Percentiles rank a stretch among this genome's conserved stretches.
Conservation (phyloP, 2,329 filamentous ascomycete species). For the Trichophaea hybrida region DNA sequence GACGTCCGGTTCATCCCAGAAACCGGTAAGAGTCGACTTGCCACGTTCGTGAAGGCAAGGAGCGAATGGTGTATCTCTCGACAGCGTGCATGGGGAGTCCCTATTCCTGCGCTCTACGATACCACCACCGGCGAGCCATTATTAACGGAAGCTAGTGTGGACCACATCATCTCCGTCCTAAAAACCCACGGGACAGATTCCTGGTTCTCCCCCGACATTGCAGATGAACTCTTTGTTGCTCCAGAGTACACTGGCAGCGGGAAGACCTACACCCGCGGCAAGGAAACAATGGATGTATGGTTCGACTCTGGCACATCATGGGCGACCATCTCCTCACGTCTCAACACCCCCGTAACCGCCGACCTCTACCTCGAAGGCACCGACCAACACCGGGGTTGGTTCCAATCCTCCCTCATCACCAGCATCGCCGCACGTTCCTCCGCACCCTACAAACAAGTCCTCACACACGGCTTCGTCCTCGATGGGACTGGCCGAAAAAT, state of each 20-base stretch:
- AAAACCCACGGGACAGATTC: constrained; percentile 63
- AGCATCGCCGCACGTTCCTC: constrained; percentile 48
- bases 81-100: constrained; percentile 90
- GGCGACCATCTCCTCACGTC: constrained; percentile 37
- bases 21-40: constrained; percentile 55
- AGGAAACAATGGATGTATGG: constrained; percentile 98
- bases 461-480: constrained; percentile 90
- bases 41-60: constrained; percentile 72
- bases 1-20: constrained; percentile 67
- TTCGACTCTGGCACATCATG: constrained; percentile 96
- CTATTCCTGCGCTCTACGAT: constrained; percentile 80
- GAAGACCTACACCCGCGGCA: constrained; percentile 53
- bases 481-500: constrained; percentile 90
- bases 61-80: constrained; percentile 98
- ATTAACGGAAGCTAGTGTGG: constrained; percentile 64
- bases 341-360: constrained; percentile 37
- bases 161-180: constrained; percentile 71
- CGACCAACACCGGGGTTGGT: constrained; percentile 96
- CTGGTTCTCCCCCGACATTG: constrained; percentile 75
- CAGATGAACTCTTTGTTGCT: constrained; percentile 67
- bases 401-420: constrained; percentile 88
- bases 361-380: constrained; percentile 89
- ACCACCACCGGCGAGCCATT: constrained; percentile 53
- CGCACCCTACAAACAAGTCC: constrained; percentile 73
- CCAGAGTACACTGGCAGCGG: constrained; percentile 42